Percentiles rank a stretch among this genome's conserved stretches.
phyloP scores from a whole-genome alignment of 2,329 filamentous ascomycete species.

The Nothophoma quercina region DNA sequence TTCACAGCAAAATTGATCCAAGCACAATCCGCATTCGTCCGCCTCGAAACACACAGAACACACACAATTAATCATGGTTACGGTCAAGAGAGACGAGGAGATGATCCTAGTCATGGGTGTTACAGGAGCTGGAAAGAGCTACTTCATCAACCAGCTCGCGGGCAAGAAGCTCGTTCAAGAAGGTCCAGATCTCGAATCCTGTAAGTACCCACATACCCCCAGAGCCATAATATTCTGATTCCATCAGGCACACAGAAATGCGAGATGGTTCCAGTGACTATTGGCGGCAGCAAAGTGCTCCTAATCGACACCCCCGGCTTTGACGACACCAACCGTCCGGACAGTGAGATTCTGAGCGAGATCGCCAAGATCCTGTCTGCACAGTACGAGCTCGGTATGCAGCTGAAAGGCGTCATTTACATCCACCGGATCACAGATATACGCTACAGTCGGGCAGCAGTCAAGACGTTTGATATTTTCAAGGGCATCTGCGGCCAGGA shows the following conservation, averaged over 20 bases:
- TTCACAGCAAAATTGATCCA: too few species aligned
- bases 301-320: slow-evolving; percentile 59
- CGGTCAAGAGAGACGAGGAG: not conserved
- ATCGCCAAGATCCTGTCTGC: slow-evolving; percentile 47
- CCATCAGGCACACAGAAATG: slow-evolving; percentile 1
- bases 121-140: slow-evolving; percentile 42
- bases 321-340: slow-evolving; percentile 54
- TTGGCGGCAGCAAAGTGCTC: slow-evolving; percentile 20
- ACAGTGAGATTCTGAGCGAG: slow-evolving; percentile 54
- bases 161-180: slow-evolving; percentile 12
- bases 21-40: too few species aligned
- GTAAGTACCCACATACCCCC: not conserved
- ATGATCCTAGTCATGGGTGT: slow-evolving; percentile 44
- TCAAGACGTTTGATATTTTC: slow-evolving; percentile 56
- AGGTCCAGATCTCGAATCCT: not conserved
- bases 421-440: slow-evolving; percentile 56
- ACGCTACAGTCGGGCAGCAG: slow-evolving; percentile 49
- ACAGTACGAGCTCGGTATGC: slow-evolving; percentile 43
- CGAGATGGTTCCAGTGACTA: slow-evolving; percentile 17
- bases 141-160: slow-evolving; percentile 38
- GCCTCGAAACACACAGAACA: not conserved
- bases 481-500: slow-evolving; percentile 51
- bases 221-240: not conserved
- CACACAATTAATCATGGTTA: not conserved
- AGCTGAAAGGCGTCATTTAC: slow-evolving; percentile 56